Conservation (phyloP, 2,329 filamentous ascomycete genomes). For the Blumeriella jaapii region DNA sequence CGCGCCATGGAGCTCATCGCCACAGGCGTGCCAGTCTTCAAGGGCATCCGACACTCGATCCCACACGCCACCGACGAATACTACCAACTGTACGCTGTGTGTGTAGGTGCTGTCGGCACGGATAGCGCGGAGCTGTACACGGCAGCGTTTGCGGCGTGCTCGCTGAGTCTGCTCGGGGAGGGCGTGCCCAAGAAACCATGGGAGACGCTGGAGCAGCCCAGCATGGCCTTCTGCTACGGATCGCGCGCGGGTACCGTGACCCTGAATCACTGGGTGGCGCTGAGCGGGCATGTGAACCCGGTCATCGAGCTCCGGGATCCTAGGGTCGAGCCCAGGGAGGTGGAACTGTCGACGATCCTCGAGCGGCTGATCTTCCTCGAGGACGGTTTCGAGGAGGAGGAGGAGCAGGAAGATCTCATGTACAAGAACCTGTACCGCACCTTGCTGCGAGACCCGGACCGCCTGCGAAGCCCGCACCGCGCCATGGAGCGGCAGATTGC, state of each 20-base stretch:
- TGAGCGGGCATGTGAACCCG: slow-evolving; percentile 44
- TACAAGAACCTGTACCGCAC: slow-evolving; percentile 55
- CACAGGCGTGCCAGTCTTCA: slow-evolving; percentile 45
- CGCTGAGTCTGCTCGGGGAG: slow-evolving; percentile 13
- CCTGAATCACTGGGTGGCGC: slow-evolving; percentile 55
- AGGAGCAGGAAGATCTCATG: slow-evolving; percentile 44
- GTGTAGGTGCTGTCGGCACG: slow-evolving; percentile 25
- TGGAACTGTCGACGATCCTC: slow-evolving; percentile 45
- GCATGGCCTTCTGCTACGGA: slow-evolving; percentile 57
- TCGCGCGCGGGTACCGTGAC: slow-evolving; percentile 58
- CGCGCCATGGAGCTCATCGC: slow-evolving; percentile 46
- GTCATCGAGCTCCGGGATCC: slow-evolving; percentile 46
- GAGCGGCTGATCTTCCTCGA: slow-evolving; percentile 49
- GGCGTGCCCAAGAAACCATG: slow-evolving; percentile 35
- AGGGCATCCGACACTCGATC: slow-evolving; percentile 41
- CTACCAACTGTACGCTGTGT: slow-evolving; percentile 44
- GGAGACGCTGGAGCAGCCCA: slow-evolving; percentile 66
- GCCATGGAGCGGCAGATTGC: slow-evolving; percentile 60
- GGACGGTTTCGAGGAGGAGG: slow-evolving; percentile 42
- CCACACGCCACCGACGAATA: slow-evolving; percentile 42
- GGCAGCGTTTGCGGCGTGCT: slow-evolving; percentile 12
- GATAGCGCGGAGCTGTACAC: slow-evolving; percentile 17
- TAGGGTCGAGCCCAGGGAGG: slow-evolving; percentile 46
- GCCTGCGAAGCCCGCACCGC: slow-evolving; percentile 46
- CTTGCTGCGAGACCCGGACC: slow-evolving; percentile 57